Percentiles rank a stretch among this genome's conserved stretches.
These are phyloP conservation scores for Paulownia fortunei DNA, from an alignment of 257 asterid genomes.

Conservation along the genomic window DNA sequence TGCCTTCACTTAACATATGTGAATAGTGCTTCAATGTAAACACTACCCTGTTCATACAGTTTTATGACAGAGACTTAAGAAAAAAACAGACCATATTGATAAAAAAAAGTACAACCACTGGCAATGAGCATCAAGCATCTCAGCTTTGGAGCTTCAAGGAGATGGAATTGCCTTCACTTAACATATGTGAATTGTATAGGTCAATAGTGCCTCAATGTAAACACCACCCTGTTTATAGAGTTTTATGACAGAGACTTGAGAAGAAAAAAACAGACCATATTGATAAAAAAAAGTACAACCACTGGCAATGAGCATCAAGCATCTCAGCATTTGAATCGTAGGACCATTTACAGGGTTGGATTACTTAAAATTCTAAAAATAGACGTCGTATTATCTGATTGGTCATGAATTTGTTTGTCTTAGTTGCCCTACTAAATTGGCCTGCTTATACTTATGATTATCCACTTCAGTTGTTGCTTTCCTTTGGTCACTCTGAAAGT, in stretches of 20 bases:
- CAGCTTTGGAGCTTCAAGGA: not conserved
- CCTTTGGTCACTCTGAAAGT: not conserved
- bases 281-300: slow-evolving; percentile 21
- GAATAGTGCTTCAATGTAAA: not conserved
- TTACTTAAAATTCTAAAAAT: not conserved
- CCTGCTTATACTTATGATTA: not conserved
- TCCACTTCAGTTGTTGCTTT: slow-evolving; percentile 10
- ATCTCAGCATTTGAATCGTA: not conserved
- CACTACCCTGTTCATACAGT: not conserved
- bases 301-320: slow-evolving; percentile 7
- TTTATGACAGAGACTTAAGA: not conserved
- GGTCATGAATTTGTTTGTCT: slow-evolving; percentile 10
- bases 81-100: not conserved
- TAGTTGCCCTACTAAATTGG: not conserved
- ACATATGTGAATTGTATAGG: not conserved
- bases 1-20: not conserved
- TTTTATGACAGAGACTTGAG: not conserved
- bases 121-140: slow-evolving; percentile 5
- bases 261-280: not conserved
- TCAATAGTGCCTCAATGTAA: not conserved
- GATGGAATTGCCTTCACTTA: not conserved
- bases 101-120: slow-evolving; percentile 22
- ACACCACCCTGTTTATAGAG: not conserved
- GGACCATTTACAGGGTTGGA: not conserved
- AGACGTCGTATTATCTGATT: not conserved